These are phyloP conservation scores for Pythium sukuiense DNA, from an alignment of 352 stramenopile species.

Conservation along the genomic window DNA sequence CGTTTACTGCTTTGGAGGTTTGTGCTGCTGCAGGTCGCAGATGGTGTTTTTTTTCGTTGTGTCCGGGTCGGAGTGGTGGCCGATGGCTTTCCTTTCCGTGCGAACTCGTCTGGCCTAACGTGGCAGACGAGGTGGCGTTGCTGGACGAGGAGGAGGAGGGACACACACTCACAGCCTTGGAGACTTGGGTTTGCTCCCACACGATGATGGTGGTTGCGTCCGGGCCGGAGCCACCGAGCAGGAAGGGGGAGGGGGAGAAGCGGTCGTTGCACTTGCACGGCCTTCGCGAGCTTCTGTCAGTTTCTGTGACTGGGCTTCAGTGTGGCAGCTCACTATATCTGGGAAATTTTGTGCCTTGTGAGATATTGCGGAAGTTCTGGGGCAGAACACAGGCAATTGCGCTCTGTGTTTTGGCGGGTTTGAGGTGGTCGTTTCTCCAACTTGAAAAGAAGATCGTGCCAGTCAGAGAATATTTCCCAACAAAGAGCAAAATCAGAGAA, in stretches of 20 bases:
- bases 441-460: constrained; percentile 1
- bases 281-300: not conserved
- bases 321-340: not conserved
- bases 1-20: constrained; percentile 16
- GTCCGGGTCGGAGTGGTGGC: not conserved
- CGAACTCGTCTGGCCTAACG: constrained; percentile 2
- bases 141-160: not conserved
- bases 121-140: not conserved
- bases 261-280: not conserved
- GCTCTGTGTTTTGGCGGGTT: constrained; percentile 4
- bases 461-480: not conserved
- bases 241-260: constrained; percentile 1
- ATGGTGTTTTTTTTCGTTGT: constrained; percentile 10
- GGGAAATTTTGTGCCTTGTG: constrained; percentile 1
- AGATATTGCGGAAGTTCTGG: constrained; percentile 5
- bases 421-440: not conserved
- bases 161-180: not conserved
- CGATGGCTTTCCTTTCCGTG: constrained; percentile 11
- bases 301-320: constrained; percentile 1
- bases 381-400: constrained; percentile 1
- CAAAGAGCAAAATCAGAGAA: not conserved
- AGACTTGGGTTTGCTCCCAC: not conserved
- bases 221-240: constrained; percentile 1
- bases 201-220: constrained; percentile 2
- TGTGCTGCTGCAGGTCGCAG: not conserved